Conservation (phyloP, 257 asterid genomes). For the Thymus quinquecostatus region DNA sequence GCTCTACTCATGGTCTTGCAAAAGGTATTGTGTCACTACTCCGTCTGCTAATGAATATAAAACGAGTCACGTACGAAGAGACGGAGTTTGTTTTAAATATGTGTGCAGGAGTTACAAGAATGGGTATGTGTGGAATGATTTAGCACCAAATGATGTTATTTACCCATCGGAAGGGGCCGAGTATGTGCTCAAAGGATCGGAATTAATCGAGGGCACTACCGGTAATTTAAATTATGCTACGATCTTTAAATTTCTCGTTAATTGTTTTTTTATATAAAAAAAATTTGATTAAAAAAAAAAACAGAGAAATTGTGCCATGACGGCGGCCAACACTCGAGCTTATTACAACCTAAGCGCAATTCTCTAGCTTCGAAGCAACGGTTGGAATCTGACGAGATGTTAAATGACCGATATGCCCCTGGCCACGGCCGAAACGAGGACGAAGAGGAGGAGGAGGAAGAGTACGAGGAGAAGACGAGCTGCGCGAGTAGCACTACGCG, state of each 20-base stretch:
- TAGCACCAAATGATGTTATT: conserved; percentile 67
- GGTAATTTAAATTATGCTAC: conserved; percentile 33
- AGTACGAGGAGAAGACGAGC: conserved; percentile 47
- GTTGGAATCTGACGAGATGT: conserved; percentile 34
- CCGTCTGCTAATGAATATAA: no score
- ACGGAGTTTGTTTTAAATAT: no score
- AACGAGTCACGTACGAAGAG: no score
- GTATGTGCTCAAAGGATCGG: conserved; percentile 88
- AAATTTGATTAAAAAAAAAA: no score
- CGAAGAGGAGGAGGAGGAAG: conserved; percentile 47
- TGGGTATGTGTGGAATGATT: conserved; percentile 93
- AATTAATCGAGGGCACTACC: conserved; percentile 49
- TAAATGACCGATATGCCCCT: conserved; percentile 9
- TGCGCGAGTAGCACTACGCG: conserved; percentile 25
- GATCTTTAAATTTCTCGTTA: not conserved
- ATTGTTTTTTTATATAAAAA: not conserved
- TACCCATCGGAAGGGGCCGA: conserved; percentile 85
- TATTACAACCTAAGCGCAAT: conserved; percentile 43
- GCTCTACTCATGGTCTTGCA: conserved; percentile 96
- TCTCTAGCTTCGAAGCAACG: conserved; percentile 33
- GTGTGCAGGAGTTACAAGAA: conserved; percentile 78
- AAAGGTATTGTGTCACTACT: conserved; percentile 46
- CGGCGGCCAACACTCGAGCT: conserved; percentile 17
- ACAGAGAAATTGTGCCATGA: conserved; percentile 49
- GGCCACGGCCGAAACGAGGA: conserved; percentile 25